phyloP scores from a whole-genome alignment of 306 rosid genomes.

The Cucumis sativus region DNA sequence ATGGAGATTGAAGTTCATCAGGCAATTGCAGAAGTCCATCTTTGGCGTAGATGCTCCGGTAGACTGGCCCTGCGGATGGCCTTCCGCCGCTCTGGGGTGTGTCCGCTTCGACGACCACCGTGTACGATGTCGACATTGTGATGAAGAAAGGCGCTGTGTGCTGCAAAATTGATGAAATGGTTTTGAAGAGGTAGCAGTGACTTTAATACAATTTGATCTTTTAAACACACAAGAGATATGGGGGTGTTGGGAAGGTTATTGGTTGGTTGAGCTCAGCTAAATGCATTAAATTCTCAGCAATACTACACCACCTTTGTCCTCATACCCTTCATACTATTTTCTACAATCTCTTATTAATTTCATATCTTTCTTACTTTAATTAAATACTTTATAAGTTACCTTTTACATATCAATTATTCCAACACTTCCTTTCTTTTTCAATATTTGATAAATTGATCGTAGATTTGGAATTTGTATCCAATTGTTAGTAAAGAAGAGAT shows the following conservation, averaged over 20 bases:
- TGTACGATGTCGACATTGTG: constrained; percentile 29
- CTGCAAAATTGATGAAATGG: not conserved
- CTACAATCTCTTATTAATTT: too few species aligned
- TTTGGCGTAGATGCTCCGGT: constrained; percentile 73
- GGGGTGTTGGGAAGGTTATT: not conserved
- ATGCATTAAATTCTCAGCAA: constrained; percentile 1
- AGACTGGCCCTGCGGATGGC: constrained; percentile 75
- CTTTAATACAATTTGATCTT: not conserved
- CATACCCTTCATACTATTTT: not conserved
- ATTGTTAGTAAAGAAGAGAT: too few species aligned
- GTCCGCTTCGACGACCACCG: constrained; percentile 58
- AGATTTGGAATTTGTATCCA: too few species aligned
- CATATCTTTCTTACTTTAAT: too few species aligned
- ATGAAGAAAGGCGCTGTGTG: not conserved
- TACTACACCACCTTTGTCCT: not conserved
- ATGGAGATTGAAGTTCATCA: constrained; percentile 50
- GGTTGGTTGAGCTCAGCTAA: constrained; percentile 5
- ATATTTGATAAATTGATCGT: too few species aligned
- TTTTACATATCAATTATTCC: too few species aligned
- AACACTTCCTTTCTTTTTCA: too few species aligned
- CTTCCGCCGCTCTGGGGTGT: constrained; percentile 22
- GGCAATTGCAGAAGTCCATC: constrained; percentile 56
- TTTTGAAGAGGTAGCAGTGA: not conserved
- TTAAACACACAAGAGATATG: not conserved
- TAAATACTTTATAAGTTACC: too few species aligned